Evolutionary conservation across 768 basidiomycete species (phyloP).

Genomic region (Calocybe indica): DNA sequence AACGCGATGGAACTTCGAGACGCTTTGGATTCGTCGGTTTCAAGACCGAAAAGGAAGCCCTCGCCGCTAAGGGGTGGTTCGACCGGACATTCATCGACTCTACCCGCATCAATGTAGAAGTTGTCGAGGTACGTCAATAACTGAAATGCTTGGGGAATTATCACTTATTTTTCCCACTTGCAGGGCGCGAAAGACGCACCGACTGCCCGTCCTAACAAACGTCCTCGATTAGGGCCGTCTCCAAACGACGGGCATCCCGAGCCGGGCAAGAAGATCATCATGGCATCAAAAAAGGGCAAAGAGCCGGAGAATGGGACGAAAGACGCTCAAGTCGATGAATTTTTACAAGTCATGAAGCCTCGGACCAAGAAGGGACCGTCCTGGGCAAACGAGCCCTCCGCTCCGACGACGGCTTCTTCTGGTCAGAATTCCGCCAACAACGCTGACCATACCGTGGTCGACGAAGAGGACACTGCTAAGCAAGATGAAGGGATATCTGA

Average conservation of each 20-base stretch:
- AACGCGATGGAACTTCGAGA: slow-evolving; percentile 73
- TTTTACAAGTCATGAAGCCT: slow-evolving; percentile 71
- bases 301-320: slow-evolving; percentile 17
- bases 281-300: slow-evolving; percentile 5
- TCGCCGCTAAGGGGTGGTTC: slow-evolving; percentile 74
- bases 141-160: slow-evolving; percentile 2
- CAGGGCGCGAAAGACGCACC: slow-evolving; percentile 71
- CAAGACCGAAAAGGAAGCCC: slow-evolving; percentile 73
- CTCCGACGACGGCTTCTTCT: slow-evolving; percentile 5
- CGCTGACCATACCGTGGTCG: slow-evolving; percentile 5
- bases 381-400: slow-evolving; percentile 52
- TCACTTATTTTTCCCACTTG: slow-evolving; percentile 1
- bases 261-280: slow-evolving; percentile 5
- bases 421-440: slow-evolving; percentile 7
- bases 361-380: slow-evolving; percentile 49
- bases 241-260: slow-evolving; percentile 12
- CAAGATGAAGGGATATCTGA: slow-evolving; percentile 48
- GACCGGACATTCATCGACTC: slow-evolving; percentile 81
- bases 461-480: slow-evolving; percentile 13
- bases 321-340: slow-evolving; percentile 53
- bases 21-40: slow-evolving; percentile 93
- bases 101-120: slow-evolving; percentile 63
- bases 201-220: slow-evolving; percentile 62
- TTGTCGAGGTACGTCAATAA: slow-evolving; percentile 63
- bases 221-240: slow-evolving; percentile 41